phyloP scores from a whole-genome alignment of 768 basidiomycete species.

The Termitomyces sp. region DNA sequence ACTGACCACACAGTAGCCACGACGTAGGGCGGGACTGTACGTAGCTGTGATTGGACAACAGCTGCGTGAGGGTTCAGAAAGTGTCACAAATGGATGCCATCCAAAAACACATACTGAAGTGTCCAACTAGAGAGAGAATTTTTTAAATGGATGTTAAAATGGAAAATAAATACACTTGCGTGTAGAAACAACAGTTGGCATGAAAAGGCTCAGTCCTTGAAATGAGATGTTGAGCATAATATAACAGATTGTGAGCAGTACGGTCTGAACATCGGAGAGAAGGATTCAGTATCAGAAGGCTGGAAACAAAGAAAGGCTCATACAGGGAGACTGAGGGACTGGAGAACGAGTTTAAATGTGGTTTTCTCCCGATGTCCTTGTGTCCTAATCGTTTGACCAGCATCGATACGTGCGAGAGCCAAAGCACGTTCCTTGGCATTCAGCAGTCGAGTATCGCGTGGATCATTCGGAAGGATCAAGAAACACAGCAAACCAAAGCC shows the following conservation, averaged over 20 bases:
- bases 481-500: constrained; percentile 29
- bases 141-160: background rate
- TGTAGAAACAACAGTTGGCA: constrained; percentile 38
- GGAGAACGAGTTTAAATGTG: constrained; percentile 20
- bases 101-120: constrained; percentile 18
- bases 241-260: constrained; percentile 17
- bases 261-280: constrained; percentile 8
- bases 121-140: constrained; percentile 8
- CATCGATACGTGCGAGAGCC: constrained; percentile 28
- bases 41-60: constrained; percentile 38
- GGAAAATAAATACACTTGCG: constrained; percentile 23
- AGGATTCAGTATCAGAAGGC: background rate
- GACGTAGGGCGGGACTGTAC: constrained; percentile 44
- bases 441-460: constrained; percentile 26
- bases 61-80: constrained; percentile 20
- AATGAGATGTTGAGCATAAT: constrained; percentile 24
- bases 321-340: constrained; percentile 27
- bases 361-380: constrained; percentile 24
- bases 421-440: constrained; percentile 26
- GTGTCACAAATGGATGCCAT: too few relatives aligned
- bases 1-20: constrained; percentile 36
- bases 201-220: constrained; percentile 22
- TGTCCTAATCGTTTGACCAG: constrained; percentile 24
- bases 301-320: background rate
- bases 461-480: constrained; percentile 29